phyloP scores from a whole-genome alignment of 495 filamentous ascomycete species.

The Trichocladium antarcticum region DNA sequence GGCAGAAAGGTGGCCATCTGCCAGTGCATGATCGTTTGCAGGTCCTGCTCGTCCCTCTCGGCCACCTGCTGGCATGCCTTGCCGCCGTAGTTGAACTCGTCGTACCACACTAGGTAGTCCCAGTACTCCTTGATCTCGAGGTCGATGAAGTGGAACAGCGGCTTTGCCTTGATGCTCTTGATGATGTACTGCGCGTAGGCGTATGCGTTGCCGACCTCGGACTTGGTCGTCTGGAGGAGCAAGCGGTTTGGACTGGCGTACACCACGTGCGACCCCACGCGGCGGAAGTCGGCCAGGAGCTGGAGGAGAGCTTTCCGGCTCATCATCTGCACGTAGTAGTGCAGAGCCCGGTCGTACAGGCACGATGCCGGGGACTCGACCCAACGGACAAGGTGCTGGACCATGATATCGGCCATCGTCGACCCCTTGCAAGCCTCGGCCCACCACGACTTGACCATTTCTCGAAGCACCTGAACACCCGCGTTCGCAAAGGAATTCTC shows the following conservation, averaged over 20 bases:
- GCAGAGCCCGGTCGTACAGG: slow-evolving; percentile 89
- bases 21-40: slow-evolving; percentile 97
- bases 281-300: slow-evolving; percentile 91
- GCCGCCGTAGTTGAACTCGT: slow-evolving; percentile 96
- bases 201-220: slow-evolving; percentile 92
- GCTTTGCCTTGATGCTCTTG: slow-evolving; percentile 89
- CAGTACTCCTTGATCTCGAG: slow-evolving; percentile 98
- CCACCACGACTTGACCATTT: slow-evolving; percentile 99
- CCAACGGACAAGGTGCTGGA: slow-evolving; percentile 95
- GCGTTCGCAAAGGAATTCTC: slow-evolving; percentile 91
- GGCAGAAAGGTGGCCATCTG: slow-evolving; percentile 87
- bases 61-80: slow-evolving; percentile 78
- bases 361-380: slow-evolving; percentile 84
- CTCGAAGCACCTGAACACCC: slow-evolving; percentile 75
- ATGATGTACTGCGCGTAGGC: slow-evolving; percentile 95
- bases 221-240: slow-evolving; percentile 89
- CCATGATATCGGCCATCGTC: slow-evolving; percentile 93
- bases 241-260: slow-evolving; percentile 84
- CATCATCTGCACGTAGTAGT: slow-evolving; percentile 98
- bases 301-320: slow-evolving; percentile 92
- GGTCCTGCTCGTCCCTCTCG: slow-evolving; percentile 68
- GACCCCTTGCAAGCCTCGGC: slow-evolving; percentile 82
- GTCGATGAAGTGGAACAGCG: slow-evolving; percentile 94
- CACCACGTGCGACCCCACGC: slow-evolving; percentile 87
- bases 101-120: slow-evolving; percentile 99